These are phyloP conservation scores for Thielaviopsis populi DNA, from an alignment of 2,329 filamentous ascomycete genomes.

Conservation along the genomic window DNA sequence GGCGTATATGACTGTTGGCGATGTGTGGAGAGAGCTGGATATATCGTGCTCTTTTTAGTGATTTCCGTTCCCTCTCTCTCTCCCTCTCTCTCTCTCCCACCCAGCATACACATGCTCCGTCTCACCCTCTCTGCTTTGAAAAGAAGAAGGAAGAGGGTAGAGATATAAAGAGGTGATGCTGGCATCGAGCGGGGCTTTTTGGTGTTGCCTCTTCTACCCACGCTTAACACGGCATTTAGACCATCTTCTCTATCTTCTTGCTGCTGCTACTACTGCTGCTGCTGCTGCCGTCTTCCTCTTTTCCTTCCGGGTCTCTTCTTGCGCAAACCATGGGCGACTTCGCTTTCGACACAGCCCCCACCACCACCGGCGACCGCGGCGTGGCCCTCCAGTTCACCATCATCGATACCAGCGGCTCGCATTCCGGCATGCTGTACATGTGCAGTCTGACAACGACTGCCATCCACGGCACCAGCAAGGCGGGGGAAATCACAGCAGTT, in stretches of 20 bases:
- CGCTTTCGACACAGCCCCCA: neutral
- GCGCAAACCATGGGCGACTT: neutral
- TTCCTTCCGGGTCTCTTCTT: neutral
- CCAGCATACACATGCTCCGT: neutral
- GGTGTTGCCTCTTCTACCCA: neutral
- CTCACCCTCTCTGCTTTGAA: neutral
- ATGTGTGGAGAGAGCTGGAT: neutral
- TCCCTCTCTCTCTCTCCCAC: neutral
- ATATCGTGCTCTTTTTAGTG: neutral
- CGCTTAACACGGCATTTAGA: neutral
- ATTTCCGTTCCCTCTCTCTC: neutral
- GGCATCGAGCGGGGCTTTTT: neutral
- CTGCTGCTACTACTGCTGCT: too few relatives aligned
- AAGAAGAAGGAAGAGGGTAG: neutral
- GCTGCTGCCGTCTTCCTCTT: neutral
- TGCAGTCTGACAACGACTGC: constrained; percentile 2
- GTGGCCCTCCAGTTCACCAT: neutral
- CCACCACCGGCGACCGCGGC: neutral
- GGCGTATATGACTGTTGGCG: neutral
- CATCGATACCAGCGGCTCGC: neutral
- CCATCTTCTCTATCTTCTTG: neutral
- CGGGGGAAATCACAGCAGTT: neutral
- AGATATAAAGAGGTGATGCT: neutral
- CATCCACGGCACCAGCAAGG: neutral
- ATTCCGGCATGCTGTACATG: neutral